Base-by-base conservation (phyloP, 805 yeast species). In the Candida gorgasii region DNA sequence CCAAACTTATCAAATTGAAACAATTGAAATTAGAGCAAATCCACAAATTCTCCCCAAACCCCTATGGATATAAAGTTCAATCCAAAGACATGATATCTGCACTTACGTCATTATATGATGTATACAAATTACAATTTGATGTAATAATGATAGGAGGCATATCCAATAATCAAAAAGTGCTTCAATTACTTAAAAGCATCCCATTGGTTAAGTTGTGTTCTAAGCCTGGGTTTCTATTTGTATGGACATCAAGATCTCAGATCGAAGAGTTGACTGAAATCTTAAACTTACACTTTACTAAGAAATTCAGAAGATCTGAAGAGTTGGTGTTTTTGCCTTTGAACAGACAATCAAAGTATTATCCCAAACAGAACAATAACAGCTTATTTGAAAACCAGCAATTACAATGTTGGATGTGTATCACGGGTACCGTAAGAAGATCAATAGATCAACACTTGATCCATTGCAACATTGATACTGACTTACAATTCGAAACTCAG, bases 381-480 rank as follows among this genome's bases (percentile, higher is more conserved):
- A 55, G 64, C 2, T 58, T 86, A 18, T 72, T 86, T 42, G 81
- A 79, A 46, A 79, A 82, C 45, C 81, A 86, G 62, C 93, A 86
- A 63, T 90, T 97, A 96, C 97, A 92, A 64, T 90, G 97, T 55
- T 86, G 96, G 86, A 89, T 90, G 97, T 92, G 97, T 53, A 86
- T 90, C 40, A 90, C 96, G 2, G 97, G 97, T 2, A 90, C 97
- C 0, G 92, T 90, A 6, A 73, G 96, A 56, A 75, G 97, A 54
- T 79, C 95, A 2, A 80, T 82, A 0, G 97, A 90, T 63, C 77
- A 78, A 11, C 89, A 87, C 60, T 70, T 90, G 45, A 89, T 90
- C 47, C 95, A 90, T 59, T 92, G 97, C 65, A 90, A 90, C 57
- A 80, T 90, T 29, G 95, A 90, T 55, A 89, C 97, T 0, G 97